Conservation (phyloP, 140 eudicot species). For the Senecio squalidus region DNA sequence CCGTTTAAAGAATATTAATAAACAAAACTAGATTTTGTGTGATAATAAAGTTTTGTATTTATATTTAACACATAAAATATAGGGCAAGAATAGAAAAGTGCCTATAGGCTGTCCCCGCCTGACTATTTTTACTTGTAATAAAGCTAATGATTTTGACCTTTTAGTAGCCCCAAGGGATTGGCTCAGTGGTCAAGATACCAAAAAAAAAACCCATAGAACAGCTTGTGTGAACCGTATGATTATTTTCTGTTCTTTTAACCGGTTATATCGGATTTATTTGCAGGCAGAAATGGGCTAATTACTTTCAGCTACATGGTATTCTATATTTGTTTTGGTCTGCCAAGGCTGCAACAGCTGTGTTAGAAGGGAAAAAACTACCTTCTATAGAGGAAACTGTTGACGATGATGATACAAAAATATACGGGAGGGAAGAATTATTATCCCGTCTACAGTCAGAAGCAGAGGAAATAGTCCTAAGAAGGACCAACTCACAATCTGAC, state of each 20-base stretch:
- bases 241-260: neutral
- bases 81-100: too few relatives aligned
- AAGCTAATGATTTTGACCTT: too few relatives aligned
- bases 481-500: constrained; percentile 28
- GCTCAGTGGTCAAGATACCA: neutral
- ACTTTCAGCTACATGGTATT: constrained; percentile 65
- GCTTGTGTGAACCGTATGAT: too few relatives aligned
- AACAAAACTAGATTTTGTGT: too few relatives aligned
- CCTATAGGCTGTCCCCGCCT: too few relatives aligned
- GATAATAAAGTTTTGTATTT: too few relatives aligned
- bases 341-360: constrained; percentile 76
- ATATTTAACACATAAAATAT: too few relatives aligned
- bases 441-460: constrained; percentile 88
- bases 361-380: constrained; percentile 50
- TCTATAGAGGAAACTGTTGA: constrained; percentile 22
- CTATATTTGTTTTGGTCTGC: constrained; percentile 92
- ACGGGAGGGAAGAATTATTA: constrained; percentile 69
- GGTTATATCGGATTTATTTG: constrained; percentile 13
- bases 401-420: constrained; percentile 48
- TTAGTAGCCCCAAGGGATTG: too few relatives aligned
- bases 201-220: neutral
- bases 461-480: constrained; percentile 58
- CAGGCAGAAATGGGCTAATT: constrained; percentile 83
- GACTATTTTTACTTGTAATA: too few relatives aligned
- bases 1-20: too few relatives aligned